These are phyloP conservation scores for Naganishia albida DNA, from an alignment of 1,284 basidiomycete species.

Conservation along the genomic window DNA sequence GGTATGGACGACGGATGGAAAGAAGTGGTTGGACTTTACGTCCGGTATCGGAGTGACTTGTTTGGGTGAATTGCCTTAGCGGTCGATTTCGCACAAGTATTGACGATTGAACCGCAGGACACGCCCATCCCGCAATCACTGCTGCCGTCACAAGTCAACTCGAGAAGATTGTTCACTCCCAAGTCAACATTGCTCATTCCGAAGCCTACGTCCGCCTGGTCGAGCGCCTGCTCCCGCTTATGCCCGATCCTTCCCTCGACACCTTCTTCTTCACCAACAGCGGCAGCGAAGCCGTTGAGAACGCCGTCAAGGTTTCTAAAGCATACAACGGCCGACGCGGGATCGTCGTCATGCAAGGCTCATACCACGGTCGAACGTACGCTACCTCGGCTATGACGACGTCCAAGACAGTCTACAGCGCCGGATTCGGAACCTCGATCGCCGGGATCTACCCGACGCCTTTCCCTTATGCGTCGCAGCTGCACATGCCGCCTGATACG, in stretches of 20 bases:
- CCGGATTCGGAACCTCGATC: constrained; percentile 74
- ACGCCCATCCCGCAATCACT: constrained; percentile 80
- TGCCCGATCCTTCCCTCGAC: constrained; percentile 51
- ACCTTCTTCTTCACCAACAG: constrained; percentile 98
- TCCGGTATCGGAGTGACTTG: constrained; percentile 65
- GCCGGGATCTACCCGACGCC: constrained; percentile 78
- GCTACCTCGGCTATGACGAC: constrained; percentile 81
- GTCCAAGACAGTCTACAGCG: constrained; percentile 87
- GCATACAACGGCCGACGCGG: constrained; percentile 76
- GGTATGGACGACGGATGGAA: constrained; percentile 65
- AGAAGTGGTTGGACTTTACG: constrained; percentile 76
- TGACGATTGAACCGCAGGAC: constrained; percentile 56
- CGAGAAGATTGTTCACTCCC: constrained; percentile 75
- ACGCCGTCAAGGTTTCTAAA: constrained; percentile 64
- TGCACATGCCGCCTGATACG: constrained; percentile 66
- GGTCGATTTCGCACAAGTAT: not conserved
- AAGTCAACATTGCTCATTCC: constrained; percentile 55
- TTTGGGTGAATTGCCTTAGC: constrained; percentile 4
- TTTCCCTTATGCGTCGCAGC: constrained; percentile 93
- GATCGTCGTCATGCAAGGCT: constrained; percentile 86
- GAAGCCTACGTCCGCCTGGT: constrained; percentile 82
- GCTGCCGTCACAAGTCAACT: constrained; percentile 83
- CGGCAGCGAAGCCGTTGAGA: constrained; percentile 55
- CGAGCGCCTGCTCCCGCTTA: constrained; percentile 45
- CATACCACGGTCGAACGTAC: constrained; percentile 81